Base-by-base conservation (phyloP, 768 basidiomycete species). In the Tricholoma sp. region DNA sequence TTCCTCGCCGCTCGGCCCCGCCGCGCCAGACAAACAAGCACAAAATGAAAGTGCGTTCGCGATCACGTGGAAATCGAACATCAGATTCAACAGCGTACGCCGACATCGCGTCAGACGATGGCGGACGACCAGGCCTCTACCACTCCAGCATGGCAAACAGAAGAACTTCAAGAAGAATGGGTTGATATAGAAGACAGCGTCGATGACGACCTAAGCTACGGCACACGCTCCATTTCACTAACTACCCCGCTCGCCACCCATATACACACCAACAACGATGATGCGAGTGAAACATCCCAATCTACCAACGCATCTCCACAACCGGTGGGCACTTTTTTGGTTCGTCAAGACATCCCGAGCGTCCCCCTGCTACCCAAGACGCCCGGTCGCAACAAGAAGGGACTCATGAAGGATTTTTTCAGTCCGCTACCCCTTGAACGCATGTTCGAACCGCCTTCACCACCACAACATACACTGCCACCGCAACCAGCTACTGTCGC, bases 361-460 rank as follows among this genome's bases (percentile, higher is more conserved):
- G 74, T 70, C 5, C 81, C 83, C 0, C 64, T 88, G 42, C 68
- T 88, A 15, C 83, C 84, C 50, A 85, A 83, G 65, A 88, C 88
- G 9, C 87, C 88, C 8, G 85, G 82, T 20, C 74, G 74, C 42
- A 71, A 76, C 57, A 84, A 83, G 67, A 86, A 83, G 57, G 72
- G 75, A n/a, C 63, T 74, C 37, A 79, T 85, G 47, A 92, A 89
- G 71, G 85, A 89, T 70, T 83, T 98, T 66, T 98, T 98, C 74
- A 91, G 86, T 54, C 92, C 93, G 0, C 68, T 94, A 53, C 86
- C 88, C 24, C 77, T 97, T 8, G 94, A 97, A 71, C 81, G 80
- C 54, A 93, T 97, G 91, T 97, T 96, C 61, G 90, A 95, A 59
- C 94, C 94, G 7, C 94, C 94, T 1, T 91, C 92, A 6, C 91